Evolutionary conservation across 352 stramenopile species (phyloP), one percentile per base, ranked within the genome.

Genomic region (Phytophthora sp.): DNA sequence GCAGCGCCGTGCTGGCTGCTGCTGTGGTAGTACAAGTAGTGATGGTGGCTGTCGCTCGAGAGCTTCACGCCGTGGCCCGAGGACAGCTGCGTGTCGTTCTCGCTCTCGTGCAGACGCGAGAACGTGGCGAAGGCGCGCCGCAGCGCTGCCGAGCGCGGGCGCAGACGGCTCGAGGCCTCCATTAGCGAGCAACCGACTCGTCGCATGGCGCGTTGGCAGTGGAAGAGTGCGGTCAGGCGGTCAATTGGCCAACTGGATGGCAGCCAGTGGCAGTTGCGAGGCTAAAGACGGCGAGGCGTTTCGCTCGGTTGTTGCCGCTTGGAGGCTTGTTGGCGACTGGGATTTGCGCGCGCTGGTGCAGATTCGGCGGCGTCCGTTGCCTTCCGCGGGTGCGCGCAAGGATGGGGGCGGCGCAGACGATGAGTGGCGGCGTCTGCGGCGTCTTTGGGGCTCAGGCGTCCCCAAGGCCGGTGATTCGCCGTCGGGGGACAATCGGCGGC

Each of bases 21-120:
- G 52, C 61, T 68, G 51, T 69, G 54, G 48, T 72, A 69, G 39
- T 69, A 69, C 17, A 69, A 34, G 28, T 44, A 42, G 38, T 63
- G 65, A 15, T 54, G 17, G 34, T 54, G 31, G 56, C 35, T 37
- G 38, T 48, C 20, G 31, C 20, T 41, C 13, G 31, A 10, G 56
- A 58, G 26, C 31, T 62, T 72, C 5, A 11, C 9, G 10, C 17
- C 12, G 28, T 38, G 41, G 13, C 32, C 27, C 11, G 43, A 49
- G 3, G 52, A 28, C 42, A 57, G 13, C 28, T 58, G 58, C 38
- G 51, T 46, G 31, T 64, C 51, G 39, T 46, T 57, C 28, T 72
- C 64, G n/a, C 18, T 56, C 12, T 64, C 38, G 6, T 54, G 41
- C 2, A 60, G 10, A 13, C 23, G 45, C 17, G 53, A 43, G 24